Percentiles rank a stretch among this genome's conserved stretches.
Conservation (phyloP, 768 basidiomycete species). For the Amanita rimosa region DNA sequence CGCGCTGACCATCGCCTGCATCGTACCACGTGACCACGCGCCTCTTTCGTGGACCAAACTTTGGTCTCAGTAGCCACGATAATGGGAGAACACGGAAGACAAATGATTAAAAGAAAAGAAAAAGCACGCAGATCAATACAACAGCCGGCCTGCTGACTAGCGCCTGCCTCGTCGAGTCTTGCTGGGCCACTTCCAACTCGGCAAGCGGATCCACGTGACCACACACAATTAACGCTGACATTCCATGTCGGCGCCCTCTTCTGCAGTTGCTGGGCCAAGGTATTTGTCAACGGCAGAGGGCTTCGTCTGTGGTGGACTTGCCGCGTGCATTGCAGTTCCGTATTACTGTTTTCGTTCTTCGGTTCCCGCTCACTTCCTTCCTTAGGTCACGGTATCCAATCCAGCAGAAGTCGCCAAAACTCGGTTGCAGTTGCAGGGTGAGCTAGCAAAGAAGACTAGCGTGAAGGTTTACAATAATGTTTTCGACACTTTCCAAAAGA, state of each 20-base stretch:
- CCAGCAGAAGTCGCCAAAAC: slow-evolving; percentile 88
- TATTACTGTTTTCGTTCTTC: slow-evolving; percentile 9
- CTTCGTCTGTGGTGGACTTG: slow-evolving; percentile 83
- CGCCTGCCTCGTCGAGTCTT: background rate
- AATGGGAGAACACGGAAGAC: too few species aligned
- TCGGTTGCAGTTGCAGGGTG: slow-evolving; percentile 91
- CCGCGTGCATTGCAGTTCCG: slow-evolving; percentile 85
- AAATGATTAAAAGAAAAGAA: too few species aligned
- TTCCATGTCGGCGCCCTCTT: slow-evolving; percentile 9
- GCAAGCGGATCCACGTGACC: background rate
- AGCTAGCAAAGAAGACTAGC: slow-evolving; percentile 67
- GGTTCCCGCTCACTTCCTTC: slow-evolving; percentile 5
- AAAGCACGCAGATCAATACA: slow-evolving; percentile 40
- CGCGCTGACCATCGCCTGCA: slow-evolving; percentile 12
- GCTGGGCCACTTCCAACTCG: too few species aligned
- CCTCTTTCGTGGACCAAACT: too few species aligned
- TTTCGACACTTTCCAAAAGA: slow-evolving; percentile 78
- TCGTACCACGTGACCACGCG: background rate
- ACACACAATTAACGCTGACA: background rate
- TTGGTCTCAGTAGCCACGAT: too few species aligned
- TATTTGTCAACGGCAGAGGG: slow-evolving; percentile 61
- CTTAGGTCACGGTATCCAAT: slow-evolving; percentile 70
- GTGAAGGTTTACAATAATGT: slow-evolving; percentile 81
- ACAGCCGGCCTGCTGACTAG: slow-evolving; percentile 28
- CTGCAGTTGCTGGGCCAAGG: slow-evolving; percentile 12